These are phyloP conservation scores for Eremothecium sinecaudum DNA, from an alignment of 1,139 yeast species.

Conservation along the genomic window DNA sequence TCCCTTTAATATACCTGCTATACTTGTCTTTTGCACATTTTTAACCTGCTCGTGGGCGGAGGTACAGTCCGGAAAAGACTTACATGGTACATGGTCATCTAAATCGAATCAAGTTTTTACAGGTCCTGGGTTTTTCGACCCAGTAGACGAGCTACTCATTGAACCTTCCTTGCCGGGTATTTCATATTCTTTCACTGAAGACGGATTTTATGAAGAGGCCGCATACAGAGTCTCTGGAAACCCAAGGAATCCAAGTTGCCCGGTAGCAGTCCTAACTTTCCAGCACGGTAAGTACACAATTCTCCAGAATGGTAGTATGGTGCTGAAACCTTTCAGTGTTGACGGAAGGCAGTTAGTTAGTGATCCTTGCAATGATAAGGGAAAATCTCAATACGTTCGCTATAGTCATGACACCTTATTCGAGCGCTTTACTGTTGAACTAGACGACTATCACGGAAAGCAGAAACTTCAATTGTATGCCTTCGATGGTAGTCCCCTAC, in stretches of 20 bases:
- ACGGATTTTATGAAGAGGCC: slow-evolving; percentile 88
- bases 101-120: slow-evolving; percentile 92
- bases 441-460: slow-evolving; percentile 78
- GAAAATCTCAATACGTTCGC: slow-evolving; percentile 55
- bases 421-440: slow-evolving; percentile 45
- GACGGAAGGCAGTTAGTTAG: slow-evolving; percentile 91
- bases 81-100: slow-evolving; percentile 91
- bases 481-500: slow-evolving; percentile 74
- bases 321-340: slow-evolving; percentile 63
- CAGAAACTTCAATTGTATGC: slow-evolving; percentile 64
- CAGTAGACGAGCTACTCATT: slow-evolving; percentile 82
- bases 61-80: slow-evolving; percentile 13
- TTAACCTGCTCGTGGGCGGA: not conserved
- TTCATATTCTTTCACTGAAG: slow-evolving; percentile 82
- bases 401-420: slow-evolving; percentile 61
- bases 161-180: slow-evolving; percentile 96
- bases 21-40: not conserved
- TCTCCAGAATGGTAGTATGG: slow-evolving; percentile 55
- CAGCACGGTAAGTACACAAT: slow-evolving; percentile 82
- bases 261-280: slow-evolving; percentile 68
- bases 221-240: slow-evolving; percentile 67
- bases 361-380: slow-evolving; percentile 63
- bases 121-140: slow-evolving; percentile 95
- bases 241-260: slow-evolving; percentile 68
- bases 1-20: not conserved